Base-by-base conservation (phyloP, 495 filamentous ascomycete genomes). In the Oidiodendron maius region DNA sequence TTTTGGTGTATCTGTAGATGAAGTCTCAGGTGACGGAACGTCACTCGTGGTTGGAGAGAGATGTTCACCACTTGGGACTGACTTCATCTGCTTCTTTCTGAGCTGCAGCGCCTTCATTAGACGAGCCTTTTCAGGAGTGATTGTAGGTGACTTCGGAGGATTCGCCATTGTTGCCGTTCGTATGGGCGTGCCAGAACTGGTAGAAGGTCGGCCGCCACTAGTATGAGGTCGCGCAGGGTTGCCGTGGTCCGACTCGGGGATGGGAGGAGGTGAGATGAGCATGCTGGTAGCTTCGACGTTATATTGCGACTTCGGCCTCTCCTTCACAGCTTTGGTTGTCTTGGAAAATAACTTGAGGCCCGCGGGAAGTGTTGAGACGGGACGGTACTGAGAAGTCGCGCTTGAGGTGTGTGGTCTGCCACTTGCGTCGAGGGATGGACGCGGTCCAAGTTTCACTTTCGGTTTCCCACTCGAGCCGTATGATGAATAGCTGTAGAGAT, bases 31-130 rank as follows among this genome's bases (percentile, higher is more conserved):
- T 22, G 2, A n/a, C 1, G 47, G 34, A 8, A 38, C 35, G 21
- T 49, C 28, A 26, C 40, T 50, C 24, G 50, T 36, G 21, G 32
- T 10, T 37, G 40, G 8, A 17, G 38, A 40, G 21, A 10, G 21
- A 17, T 17, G 55, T 35, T 62, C 48, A 62, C 68, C 34, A 50
- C 59, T 44, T 30, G 52, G 16, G 37, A 42, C 11, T 65, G 61
- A 22, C 63, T 60, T 76, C 72, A 81, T 71, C 55, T 87, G 82
- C 59, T 85, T 89, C 64, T 89, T 90, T 32, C 93, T 76, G 37
- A 96, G 69, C 55, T 97, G 85, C 63, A 96, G 73, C 4, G 93
- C 91, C 69, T 91, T 96, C 88, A 95, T 87, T 50, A 98, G 70
- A 52, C 90, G 77, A 55, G 86, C 80, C 63, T 95, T 96, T 61